Conservation (phyloP, 2,329 filamentous ascomycete species). For the Apiospora saccharicola region DNA sequence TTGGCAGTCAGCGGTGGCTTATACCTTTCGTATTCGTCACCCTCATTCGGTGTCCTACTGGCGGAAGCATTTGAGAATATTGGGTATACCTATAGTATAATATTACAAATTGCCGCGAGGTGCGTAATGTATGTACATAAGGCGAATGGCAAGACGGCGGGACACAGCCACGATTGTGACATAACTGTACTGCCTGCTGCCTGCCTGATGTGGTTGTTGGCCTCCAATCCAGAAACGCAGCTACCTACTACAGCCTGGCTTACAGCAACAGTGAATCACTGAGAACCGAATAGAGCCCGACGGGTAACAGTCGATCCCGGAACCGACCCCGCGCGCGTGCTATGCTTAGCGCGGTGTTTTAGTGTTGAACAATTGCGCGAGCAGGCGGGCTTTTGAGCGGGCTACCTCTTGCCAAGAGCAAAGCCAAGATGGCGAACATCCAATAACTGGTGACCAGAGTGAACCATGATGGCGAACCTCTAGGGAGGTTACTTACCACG, state of each 20-base stretch:
- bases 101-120: constrained; percentile 1
- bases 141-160: not conserved
- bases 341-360: not conserved
- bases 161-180: constrained; percentile 13
- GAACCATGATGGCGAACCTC: not conserved
- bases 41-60: constrained; percentile 1
- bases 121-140: not conserved
- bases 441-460: not conserved
- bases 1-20: not conserved
- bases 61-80: not conserved
- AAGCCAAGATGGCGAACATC: constrained; percentile 11
- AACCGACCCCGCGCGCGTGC: constrained; percentile 8
- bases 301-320: not conserved
- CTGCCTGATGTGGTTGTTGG: not conserved
- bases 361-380: not conserved
- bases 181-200: not conserved
- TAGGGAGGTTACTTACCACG: not conserved
- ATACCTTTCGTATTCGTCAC: constrained; percentile 10
- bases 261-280: not conserved
- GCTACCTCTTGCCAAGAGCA: constrained; percentile 12
- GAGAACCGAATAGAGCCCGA: not conserved
- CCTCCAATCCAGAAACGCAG: not conserved
- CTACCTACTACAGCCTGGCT: not conserved
- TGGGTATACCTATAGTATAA: not conserved
- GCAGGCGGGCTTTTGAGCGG: constrained; percentile 11